Evolutionary conservation across 495 filamentous ascomycete species (phyloP), one percentile per base, ranked within the genome.

Genomic region (Monascus purpureus): DNA sequence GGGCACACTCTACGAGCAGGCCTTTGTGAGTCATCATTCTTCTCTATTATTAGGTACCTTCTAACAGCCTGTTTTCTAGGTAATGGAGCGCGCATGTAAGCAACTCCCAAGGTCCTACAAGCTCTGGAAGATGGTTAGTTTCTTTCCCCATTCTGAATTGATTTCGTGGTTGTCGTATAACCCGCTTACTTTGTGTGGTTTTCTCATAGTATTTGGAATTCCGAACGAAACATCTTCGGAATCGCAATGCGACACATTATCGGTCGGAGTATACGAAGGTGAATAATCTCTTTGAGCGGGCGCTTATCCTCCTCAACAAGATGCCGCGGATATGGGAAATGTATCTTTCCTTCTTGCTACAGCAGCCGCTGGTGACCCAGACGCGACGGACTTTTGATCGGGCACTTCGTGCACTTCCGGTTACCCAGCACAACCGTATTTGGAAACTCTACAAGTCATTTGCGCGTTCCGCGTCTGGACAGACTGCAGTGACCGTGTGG

Each of bases 311-410:
- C 6, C 71, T 99, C 41, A 95, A 96, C 63, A 99, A 99, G 58
- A 99, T 99, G 92, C 92, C 92, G 28, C 70, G 74, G 38, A 90
- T 96, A 47, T 99, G 92, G 92, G 85, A 93, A 57, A 85, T 95
- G 80, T 99, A 94, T 50, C 74, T 99, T 26, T 72, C 73, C 23
- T 96, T 96, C 49, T 61, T 96, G 41, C 72, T 88, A 46, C 73
- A 82, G 42, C 92, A 96, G 47, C 93, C 92, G 6, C 64, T 93
- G 24, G 75, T 96, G 27, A 94, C 86, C n/a, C 71, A 76, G 42
- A 93, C 87, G 6, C 71, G 92, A 28, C 75, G 77, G 28, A 85
- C 85, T 1, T 99, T 99, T 57, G 92, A 99, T 59, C 77, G 88
- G 29, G 85, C 92, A 2, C 70, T 99, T 15, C 77, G 90, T 26